Evolutionary conservation across 148 eudicot genomes (phyloP).

Genomic region (Cornus florida): DNA sequence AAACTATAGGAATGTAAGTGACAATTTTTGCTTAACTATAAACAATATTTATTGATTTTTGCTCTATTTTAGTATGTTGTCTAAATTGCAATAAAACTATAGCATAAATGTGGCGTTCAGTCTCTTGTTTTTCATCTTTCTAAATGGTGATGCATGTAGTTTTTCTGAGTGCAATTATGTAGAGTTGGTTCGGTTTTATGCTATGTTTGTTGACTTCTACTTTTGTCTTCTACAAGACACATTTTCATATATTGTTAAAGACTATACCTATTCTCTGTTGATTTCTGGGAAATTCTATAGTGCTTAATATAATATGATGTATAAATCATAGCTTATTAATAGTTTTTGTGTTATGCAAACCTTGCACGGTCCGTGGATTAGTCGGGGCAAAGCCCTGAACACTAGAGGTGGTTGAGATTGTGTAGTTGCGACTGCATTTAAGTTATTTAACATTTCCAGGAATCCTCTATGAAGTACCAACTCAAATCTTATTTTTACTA

Average conservation of each 20-base stretch:
- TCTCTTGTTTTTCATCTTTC: not conserved
- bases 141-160: not conserved
- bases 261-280: no score
- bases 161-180: not conserved
- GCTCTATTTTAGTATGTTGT: not conserved
- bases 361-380: no score
- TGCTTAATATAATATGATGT: no score
- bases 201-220: not conserved
- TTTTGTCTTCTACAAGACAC: not conserved
- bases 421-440: no score
- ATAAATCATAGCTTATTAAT: not conserved
- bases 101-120: no score
- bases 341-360: not conserved
- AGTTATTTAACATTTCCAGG: no score
- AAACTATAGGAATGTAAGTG: conserved; percentile 38
- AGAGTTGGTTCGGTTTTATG: not conserved
- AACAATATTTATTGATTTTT: not conserved
- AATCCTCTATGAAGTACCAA: no score
- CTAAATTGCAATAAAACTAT: not conserved
- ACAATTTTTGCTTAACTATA: not conserved
- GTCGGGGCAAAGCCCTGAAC: no score
- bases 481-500: no score
- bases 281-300: no score
- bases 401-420: not conserved
- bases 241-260: no score